Evolutionary conservation across 331 rosid genomes (phyloP).

Genomic region (Malus hybrid): DNA sequence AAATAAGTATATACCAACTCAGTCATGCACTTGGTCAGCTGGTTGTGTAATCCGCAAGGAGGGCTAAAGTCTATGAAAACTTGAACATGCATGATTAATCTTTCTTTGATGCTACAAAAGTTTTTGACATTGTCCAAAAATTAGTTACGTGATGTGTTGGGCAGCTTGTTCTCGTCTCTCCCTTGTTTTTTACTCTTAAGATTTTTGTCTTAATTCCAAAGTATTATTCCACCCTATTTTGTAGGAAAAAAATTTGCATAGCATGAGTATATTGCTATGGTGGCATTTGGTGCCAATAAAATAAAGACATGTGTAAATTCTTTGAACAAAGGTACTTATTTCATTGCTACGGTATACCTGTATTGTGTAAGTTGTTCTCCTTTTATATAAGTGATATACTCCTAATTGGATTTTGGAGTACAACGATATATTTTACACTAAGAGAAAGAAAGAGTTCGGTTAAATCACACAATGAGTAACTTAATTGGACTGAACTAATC

Average conservation of each 20-base stretch:
- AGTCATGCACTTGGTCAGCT: not conserved
- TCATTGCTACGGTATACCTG: not conserved
- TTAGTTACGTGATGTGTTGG: not conserved
- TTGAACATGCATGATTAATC: not conserved
- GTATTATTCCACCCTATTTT: not conserved
- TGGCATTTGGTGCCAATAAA: too few species aligned
- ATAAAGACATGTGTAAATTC: too few species aligned
- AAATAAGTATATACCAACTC: not conserved
- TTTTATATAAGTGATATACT: not conserved
- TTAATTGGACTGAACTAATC: too few species aligned
- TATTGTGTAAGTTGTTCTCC: not conserved
- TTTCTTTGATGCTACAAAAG: not conserved
- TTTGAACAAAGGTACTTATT: too few species aligned
- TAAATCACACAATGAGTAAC: too few species aligned
- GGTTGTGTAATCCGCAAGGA: not conserved
- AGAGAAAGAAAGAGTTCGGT: fast-evolving
- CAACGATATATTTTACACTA: too few species aligned
- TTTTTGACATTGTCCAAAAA: not conserved
- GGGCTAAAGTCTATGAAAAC: not conserved
- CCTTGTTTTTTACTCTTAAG: not conserved
- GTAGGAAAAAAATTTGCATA: not conserved
- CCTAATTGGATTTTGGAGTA: too few species aligned
- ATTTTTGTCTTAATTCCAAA: not conserved
- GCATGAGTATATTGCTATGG: too few species aligned
- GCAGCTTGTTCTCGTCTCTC: not conserved